These are phyloP conservation scores for Saposhnikovia divaricata DNA, from an alignment of 129 eudicot species.

Conservation along the genomic window DNA sequence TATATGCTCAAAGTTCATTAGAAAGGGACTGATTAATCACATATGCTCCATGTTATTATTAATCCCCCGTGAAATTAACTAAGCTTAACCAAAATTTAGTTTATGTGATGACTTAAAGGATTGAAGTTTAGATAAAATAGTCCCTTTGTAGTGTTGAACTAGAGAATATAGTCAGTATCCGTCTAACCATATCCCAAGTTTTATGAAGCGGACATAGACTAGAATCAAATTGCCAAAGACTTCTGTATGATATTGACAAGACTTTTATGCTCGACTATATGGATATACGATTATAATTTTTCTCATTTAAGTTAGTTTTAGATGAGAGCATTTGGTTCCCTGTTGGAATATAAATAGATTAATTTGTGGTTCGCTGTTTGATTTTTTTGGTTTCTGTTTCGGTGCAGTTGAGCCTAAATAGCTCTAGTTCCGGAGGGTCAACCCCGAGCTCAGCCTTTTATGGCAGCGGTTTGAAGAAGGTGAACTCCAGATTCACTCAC, in stretches of 20 bases:
- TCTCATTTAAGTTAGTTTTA: neutral
- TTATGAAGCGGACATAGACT: neutral
- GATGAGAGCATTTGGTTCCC: neutral
- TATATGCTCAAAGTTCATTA: too few species aligned
- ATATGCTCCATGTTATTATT: neutral
- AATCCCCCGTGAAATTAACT: neutral
- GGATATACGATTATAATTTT: neutral
- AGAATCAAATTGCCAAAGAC: neutral
- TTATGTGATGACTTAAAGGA: too few species aligned
- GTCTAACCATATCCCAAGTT: too few species aligned
- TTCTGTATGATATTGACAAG: neutral
- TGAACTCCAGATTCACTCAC: conserved; percentile 31
- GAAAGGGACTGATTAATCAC: neutral
- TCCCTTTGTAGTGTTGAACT: neutral
- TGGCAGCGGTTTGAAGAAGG: conserved; percentile 61
- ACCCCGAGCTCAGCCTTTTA: conserved; percentile 62
- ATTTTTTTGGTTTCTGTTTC: neutral
- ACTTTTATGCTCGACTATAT: too few species aligned
- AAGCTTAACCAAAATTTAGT: too few species aligned
- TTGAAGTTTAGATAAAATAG: neutral
- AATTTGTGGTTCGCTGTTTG: neutral
- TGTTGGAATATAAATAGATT: neutral
- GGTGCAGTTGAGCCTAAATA: conserved; percentile 62
- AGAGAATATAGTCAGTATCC: neutral
- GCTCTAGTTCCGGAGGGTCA: conserved; percentile 29